phyloP scores from a whole-genome alignment of 768 basidiomycete genomes.

The Lactarius sanguifluus region DNA sequence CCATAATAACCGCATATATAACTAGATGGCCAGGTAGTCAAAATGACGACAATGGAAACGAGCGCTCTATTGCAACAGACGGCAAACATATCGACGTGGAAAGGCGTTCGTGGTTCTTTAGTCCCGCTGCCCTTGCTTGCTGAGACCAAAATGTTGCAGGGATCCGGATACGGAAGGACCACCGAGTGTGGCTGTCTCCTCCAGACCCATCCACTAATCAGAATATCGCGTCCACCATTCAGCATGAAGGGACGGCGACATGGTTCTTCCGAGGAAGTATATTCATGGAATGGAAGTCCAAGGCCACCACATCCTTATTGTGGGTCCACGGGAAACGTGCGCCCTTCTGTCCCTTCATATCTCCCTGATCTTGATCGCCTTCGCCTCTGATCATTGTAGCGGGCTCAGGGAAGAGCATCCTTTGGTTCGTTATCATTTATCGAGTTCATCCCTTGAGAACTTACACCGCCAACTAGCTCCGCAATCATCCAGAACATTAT shows the following conservation, averaged over 20 bases:
- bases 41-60: not conserved
- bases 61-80: not conserved
- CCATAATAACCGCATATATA: too few relatives aligned
- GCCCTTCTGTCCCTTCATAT: not conserved
- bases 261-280: not conserved
- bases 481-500: not conserved
- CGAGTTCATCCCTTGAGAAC: not conserved
- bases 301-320: not conserved
- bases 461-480: not conserved
- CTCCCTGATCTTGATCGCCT: not conserved
- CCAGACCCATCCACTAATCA: not conserved
- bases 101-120: not conserved
- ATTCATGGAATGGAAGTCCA: not conserved
- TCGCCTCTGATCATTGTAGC: not conserved
- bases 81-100: not conserved
- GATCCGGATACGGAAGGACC: not conserved
- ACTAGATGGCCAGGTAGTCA: too few relatives aligned
- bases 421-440: not conserved
- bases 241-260: not conserved
- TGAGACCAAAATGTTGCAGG: not conserved
- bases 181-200: not conserved
- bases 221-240: not conserved
- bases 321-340: slow-evolving; percentile 11
- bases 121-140: rapidly evolving
- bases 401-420: not conserved